Evolutionary conservation across 257 asterid genomes (phyloP).

Genomic region (Petunia axillaris): DNA sequence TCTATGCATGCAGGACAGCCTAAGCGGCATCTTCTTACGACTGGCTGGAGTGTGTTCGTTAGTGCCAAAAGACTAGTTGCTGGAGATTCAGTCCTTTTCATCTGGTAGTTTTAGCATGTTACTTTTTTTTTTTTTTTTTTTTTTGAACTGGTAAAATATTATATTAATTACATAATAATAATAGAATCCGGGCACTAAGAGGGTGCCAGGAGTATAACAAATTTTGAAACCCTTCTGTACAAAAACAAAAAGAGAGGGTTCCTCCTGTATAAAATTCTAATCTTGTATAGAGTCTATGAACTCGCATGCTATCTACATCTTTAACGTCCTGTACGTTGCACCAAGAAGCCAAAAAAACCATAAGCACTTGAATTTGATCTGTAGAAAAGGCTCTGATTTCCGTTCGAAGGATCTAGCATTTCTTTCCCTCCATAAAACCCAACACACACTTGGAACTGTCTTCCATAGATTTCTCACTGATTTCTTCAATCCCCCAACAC

Average conservation of each 20-base stretch:
- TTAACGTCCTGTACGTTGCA: constrained; percentile 7
- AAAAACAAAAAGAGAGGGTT: no score
- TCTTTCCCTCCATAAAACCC: no score
- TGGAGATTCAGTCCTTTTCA: constrained; percentile 60
- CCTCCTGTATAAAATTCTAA: no score
- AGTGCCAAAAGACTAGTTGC: constrained; percentile 64
- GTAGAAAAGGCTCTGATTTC: neutral
- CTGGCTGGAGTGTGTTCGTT: constrained; percentile 67
- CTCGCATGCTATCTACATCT: neutral
- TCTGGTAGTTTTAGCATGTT: constrained; percentile 47
- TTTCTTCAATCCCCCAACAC: no score
- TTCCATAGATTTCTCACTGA: no score
- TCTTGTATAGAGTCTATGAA: no score
- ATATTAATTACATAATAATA: neutral
- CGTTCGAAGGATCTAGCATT: no score
- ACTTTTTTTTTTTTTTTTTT: neutral
- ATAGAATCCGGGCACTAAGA: neutral
- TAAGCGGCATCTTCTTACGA: constrained; percentile 61
- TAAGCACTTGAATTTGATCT: neutral
- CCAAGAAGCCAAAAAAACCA: neutral
- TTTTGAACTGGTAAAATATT: neutral
- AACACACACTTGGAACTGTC: no score
- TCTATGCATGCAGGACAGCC: constrained; percentile 54
- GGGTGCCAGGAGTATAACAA: no score
- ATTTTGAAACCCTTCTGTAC: no score